phyloP scores from a whole-genome alignment of 192 early-diverging fungal genomes.

The Chytriomyces sp. region DNA sequence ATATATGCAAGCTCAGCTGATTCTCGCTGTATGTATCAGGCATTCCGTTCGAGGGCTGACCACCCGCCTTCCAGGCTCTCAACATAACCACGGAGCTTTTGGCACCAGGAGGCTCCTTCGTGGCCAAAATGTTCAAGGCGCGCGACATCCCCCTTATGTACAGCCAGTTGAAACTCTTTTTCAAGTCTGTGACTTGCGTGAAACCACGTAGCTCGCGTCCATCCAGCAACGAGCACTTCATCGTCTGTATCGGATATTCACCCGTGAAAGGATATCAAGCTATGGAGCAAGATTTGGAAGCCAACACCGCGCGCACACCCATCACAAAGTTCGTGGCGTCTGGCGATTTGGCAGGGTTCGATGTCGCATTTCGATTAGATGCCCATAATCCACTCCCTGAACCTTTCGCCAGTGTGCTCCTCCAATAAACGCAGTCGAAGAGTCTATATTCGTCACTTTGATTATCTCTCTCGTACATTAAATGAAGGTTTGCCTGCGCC shows the following conservation, averaged over 20 bases:
- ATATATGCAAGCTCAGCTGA: conserved; percentile 96
- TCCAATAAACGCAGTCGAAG: neutral
- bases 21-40: conserved; percentile 71
- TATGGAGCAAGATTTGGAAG: neutral
- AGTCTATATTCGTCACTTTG: neutral
- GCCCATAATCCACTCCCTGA: too few species aligned
- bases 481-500: too few species aligned
- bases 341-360: neutral
- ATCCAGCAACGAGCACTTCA: conserved; percentile 66
- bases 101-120: conserved; percentile 87
- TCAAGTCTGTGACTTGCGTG: conserved; percentile 83
- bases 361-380: neutral
- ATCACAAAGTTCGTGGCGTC: neutral
- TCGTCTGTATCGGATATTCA: conserved; percentile 17
- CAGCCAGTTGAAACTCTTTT: conserved; percentile 91
- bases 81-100: conserved; percentile 96
- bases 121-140: conserved; percentile 97
- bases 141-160: conserved; percentile 92
- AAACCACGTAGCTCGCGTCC: too few species aligned
- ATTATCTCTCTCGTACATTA: neutral
- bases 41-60: neutral
- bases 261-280: neutral
- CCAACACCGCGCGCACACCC: neutral
- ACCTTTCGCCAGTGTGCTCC: neutral
- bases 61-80: conserved; percentile 56